Conservation (phyloP, 2,329 filamentous ascomycete genomes). For the Paraconiothyrium brasiliense region DNA sequence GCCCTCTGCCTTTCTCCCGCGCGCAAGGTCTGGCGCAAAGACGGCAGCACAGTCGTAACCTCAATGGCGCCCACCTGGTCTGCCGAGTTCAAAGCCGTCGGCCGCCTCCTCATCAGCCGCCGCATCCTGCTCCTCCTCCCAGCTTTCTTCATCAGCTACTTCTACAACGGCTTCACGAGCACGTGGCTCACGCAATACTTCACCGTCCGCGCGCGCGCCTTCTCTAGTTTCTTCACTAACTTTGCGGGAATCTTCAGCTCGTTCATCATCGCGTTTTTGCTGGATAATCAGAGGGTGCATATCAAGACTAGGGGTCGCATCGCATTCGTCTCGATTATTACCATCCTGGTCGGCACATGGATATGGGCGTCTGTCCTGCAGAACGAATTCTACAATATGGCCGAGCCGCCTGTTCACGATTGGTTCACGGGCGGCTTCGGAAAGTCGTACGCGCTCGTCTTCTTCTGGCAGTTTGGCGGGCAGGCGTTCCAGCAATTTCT, state of each 20-base stretch:
- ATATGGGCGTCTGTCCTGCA: slow-evolving; percentile 48
- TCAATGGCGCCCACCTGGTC: slow-evolving; percentile 34
- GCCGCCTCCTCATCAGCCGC: slow-evolving; percentile 41
- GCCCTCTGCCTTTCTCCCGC: slow-evolving; percentile 57
- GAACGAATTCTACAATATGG: slow-evolving; percentile 42
- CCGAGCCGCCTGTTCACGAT: slow-evolving; percentile 39
- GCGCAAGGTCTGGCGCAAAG: slow-evolving; percentile 55
- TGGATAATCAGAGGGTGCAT: slow-evolving; percentile 44
- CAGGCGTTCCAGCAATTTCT: slow-evolving; percentile 50
- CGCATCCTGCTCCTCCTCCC: slow-evolving; percentile 45
- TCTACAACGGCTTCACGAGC: slow-evolving; percentile 50
- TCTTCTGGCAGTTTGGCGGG: slow-evolving; percentile 49
- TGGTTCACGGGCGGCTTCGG: slow-evolving; percentile 48
- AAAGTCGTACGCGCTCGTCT: slow-evolving; percentile 44
- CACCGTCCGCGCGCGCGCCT: slow-evolving; percentile 46
- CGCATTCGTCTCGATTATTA: slow-evolving; percentile 41
- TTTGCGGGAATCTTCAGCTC: slow-evolving; percentile 49
- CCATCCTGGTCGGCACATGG: slow-evolving; percentile 45
- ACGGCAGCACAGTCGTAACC: slow-evolving; percentile 49
- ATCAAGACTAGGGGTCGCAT: slow-evolving; percentile 46
- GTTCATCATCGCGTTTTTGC: slow-evolving; percentile 45
- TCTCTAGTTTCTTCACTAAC: slow-evolving; percentile 50
- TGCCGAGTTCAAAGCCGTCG: slow-evolving; percentile 43
- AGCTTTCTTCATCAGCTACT: slow-evolving; percentile 51
- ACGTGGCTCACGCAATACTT: slow-evolving; percentile 49